phyloP scores from a whole-genome alignment of 2,329 filamentous ascomycete species.

The Ophiostoma sp. region DNA sequence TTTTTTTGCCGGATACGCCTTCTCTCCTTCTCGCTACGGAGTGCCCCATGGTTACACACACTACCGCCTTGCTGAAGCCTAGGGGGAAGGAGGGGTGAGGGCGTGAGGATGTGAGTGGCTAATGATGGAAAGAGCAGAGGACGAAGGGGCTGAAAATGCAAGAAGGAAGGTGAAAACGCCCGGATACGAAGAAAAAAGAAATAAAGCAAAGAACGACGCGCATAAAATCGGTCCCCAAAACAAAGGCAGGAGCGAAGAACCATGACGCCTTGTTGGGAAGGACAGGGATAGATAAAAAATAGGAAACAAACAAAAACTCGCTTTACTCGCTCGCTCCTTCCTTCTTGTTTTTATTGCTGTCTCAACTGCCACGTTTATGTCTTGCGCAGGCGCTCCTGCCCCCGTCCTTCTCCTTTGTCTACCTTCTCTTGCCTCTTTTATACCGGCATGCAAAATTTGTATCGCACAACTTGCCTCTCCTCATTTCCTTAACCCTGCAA shows the following conservation, averaged over 20 bases:
- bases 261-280: not conserved
- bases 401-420: not conserved
- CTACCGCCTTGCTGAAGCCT: not conserved
- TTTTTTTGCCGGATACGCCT: not conserved
- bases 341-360: not conserved
- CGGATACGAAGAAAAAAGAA: not conserved
- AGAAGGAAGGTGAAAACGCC: not conserved
- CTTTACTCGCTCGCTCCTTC: not conserved
- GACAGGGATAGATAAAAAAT: not conserved
- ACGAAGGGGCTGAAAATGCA: not conserved
- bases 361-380: slow-evolving; percentile 20
- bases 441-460: not conserved
- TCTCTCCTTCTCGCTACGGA: slow-evolving; percentile 12
- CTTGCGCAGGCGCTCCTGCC: not conserved
- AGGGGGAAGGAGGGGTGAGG: not conserved
- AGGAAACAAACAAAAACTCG: not conserved
- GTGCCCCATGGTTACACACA: slow-evolving; percentile 8
- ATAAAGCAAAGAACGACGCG: not conserved
- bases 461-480: not conserved
- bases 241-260: not conserved
- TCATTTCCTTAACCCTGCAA: slow-evolving; percentile 1
- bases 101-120: not conserved
- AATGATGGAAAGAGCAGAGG: not conserved
- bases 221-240: not conserved
- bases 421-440: not conserved